Evolutionary conservation across 805 yeast genomes (phyloP), one percentile per base, ranked within the genome.

Genomic region (Starmerella powellii): DNA sequence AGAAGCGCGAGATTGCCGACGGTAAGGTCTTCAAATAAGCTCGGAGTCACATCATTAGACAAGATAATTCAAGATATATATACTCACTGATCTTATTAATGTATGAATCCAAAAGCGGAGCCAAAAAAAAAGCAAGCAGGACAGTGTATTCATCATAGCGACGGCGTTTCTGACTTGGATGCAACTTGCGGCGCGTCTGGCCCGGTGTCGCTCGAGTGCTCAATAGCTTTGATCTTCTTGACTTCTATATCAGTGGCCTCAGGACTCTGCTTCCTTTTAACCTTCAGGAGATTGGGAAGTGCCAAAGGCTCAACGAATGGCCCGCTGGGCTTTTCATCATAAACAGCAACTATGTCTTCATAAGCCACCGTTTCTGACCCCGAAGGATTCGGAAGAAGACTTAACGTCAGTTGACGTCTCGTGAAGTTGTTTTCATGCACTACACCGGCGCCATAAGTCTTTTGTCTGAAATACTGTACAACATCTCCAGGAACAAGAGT

Each of bases 1-100:
- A 75, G 69, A 62, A 70, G 63, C 79, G 72, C 63, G 95, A 83
- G 71, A 81, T 88, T 58, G 94, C 80, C 54, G 98, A 88, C 66
- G 98, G 98, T 71, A 87, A 88, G 76, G 96, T 88, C 56, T 79
- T 86, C 72, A 88, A 88, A 77, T 87, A 79, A 69, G 53, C 55
- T n/a, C n/a, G n/a, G n/a, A 13, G n/a, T 23, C 26, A 10, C 26
- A 6, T 23, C 26, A 10, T 10, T 23, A 6, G 10, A 6, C 10
- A 6, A 10, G 6, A 6, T 10, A 6, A 10, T 23, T 6, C 6
- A 23, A 23, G 26, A 6, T 23, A 23, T 10, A 23, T 23, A 10
- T 23, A 23, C 10, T 10, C 26, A 6, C 26, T 23, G 10, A 6
- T 23, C n/a, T n/a, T n/a, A n/a, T n/a, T n/a, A n/a, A n/a, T n/a